Evolutionary conservation across 148 eudicot species (phyloP).

Genomic region (Chenopodium suecicum): DNA sequence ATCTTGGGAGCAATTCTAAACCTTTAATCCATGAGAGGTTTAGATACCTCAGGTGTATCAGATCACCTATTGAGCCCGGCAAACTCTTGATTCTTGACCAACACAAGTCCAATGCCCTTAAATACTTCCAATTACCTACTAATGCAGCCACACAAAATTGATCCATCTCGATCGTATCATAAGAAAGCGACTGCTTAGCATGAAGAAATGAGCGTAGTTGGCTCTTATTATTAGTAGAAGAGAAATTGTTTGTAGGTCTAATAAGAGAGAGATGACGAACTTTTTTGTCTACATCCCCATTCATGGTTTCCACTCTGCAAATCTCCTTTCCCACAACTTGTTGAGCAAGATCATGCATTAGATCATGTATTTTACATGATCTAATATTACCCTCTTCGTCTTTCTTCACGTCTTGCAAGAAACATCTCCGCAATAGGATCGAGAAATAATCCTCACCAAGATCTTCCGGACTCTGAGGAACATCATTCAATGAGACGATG

Average conservation of each 20-base stretch:
- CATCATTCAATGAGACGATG: no score
- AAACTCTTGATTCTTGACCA: not conserved
- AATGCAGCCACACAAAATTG: not conserved
- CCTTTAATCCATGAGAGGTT: no score
- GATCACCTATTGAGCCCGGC: conserved; percentile 11
- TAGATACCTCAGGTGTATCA: not conserved
- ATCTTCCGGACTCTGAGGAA: no score
- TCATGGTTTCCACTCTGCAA: no score
- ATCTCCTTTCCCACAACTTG: not conserved
- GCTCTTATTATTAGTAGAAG: not conserved
- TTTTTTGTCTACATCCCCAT: not conserved
- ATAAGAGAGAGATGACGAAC: not conserved
- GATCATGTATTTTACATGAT: not conserved
- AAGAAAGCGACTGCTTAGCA: no score
- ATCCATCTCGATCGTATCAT: no score
- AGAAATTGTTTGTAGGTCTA: no score
- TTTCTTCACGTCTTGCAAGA: not conserved
- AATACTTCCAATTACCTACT: conserved; percentile 1
- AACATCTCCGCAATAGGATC: no score
- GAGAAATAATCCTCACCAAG: no score
- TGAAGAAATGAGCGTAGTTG: conserved; percentile 12
- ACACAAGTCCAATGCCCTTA: conserved; percentile 6
- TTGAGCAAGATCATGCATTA: not conserved
- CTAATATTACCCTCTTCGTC: not conserved
- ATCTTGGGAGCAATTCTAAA: no score